These are phyloP conservation scores for Phylloporus scabripes DNA, from an alignment of 768 basidiomycete genomes.

Conservation along the genomic window DNA sequence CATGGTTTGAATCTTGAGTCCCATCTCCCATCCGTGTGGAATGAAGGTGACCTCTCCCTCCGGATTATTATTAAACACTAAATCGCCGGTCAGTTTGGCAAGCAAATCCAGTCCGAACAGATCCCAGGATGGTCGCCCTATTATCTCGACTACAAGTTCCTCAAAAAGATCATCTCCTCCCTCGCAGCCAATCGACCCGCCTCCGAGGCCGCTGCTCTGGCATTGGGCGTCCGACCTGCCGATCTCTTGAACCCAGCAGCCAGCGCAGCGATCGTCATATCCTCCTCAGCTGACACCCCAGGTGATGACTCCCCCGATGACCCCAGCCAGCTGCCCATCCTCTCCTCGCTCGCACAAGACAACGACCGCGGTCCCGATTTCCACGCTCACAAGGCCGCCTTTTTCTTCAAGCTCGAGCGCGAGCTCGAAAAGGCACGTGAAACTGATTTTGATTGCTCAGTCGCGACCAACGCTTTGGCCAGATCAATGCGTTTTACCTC, in stretches of 20 bases:
- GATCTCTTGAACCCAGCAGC: slow-evolving; percentile 39
- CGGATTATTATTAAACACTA: neutral
- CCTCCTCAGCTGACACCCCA: slow-evolving; percentile 9
- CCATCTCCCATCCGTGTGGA: slow-evolving; percentile 14
- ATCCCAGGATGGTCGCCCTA: slow-evolving; percentile 94
- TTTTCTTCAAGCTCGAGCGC: slow-evolving; percentile 97
- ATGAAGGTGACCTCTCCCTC: slow-evolving; percentile 27
- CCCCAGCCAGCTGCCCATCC: slow-evolving; percentile 50
- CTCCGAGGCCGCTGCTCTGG: slow-evolving; percentile 83
- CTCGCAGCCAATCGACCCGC: slow-evolving; percentile 85
- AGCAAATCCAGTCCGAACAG: slow-evolving; percentile 93
- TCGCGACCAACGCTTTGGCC: slow-evolving; percentile 7
- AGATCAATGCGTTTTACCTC: slow-evolving; percentile 98
- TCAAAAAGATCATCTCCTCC: slow-evolving; percentile 98
- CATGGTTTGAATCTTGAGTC: slow-evolving; percentile 24
- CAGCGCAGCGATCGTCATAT: slow-evolving; percentile 30
- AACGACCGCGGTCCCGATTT: slow-evolving; percentile 78
- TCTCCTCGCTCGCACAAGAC: slow-evolving; percentile 58
- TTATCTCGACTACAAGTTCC: slow-evolving; percentile 97
- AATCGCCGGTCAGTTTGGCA: slow-evolving; percentile 80
- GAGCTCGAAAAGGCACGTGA: slow-evolving; percentile 87
- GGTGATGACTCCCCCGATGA: slow-evolving; percentile 31
- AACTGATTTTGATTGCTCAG: slow-evolving; percentile 2
- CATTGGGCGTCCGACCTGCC: slow-evolving; percentile 71
- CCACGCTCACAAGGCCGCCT: slow-evolving; percentile 92